Evolutionary conservation across 257 asterid genomes (phyloP).

Genomic region (Solanum rostratum): DNA sequence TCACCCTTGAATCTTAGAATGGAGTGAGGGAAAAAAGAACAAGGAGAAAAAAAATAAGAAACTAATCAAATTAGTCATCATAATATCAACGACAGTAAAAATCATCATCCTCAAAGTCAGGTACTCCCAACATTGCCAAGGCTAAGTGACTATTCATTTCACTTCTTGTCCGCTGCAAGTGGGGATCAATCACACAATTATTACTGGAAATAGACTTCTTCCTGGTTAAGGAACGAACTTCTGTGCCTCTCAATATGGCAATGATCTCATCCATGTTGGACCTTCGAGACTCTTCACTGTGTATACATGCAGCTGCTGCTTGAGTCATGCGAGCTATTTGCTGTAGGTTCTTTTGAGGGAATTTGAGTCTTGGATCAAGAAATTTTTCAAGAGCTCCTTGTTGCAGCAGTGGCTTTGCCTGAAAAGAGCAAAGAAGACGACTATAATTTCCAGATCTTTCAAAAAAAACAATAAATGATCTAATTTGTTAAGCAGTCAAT

Average conservation of each 20-base stretch:
- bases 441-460: background rate
- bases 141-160: constrained; percentile 80
- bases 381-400: constrained; percentile 45
- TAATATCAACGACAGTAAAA: constrained; percentile 36
- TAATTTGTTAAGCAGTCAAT: background rate
- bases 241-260: constrained; percentile 40
- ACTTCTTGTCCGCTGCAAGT: constrained; percentile 45
- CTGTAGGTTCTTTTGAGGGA: constrained; percentile 17
- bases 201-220: constrained; percentile 27
- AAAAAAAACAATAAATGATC: background rate
- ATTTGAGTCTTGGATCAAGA: constrained; percentile 36
- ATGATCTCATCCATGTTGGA: constrained; percentile 52
- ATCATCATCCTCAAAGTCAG: constrained; percentile 61
- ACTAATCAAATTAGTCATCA: background rate
- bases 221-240: constrained; percentile 9
- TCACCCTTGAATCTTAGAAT: constrained; percentile 7
- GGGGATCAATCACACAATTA: constrained; percentile 23
- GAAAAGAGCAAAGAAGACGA: background rate
- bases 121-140: constrained; percentile 81
- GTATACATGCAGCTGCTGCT: constrained; percentile 62
- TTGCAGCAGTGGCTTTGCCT: constrained; percentile 68
- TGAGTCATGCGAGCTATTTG: constrained; percentile 36
- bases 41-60: background rate
- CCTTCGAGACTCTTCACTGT: constrained; percentile 51
- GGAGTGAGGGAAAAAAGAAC: background rate